phyloP scores from a whole-genome alignment of 2,329 filamentous ascomycete genomes.

The Alternaria tenuissima region DNA sequence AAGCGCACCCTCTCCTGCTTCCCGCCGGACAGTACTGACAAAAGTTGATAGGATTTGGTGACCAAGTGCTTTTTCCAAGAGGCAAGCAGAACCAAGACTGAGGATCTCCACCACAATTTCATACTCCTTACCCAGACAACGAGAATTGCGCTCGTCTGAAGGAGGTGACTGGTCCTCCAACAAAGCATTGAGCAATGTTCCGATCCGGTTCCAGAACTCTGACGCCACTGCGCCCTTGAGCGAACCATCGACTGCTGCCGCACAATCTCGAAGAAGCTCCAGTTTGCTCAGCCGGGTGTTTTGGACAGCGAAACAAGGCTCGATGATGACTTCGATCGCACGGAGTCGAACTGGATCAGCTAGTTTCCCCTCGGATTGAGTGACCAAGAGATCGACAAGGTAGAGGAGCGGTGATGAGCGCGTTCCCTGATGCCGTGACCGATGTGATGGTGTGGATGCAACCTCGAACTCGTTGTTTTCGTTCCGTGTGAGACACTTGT shows the following conservation, averaged over 20 bases:
- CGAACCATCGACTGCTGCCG: conserved; percentile 31
- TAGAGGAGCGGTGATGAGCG: conserved; percentile 70
- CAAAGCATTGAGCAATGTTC: conserved; percentile 28
- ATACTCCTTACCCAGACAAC: conserved; percentile 71
- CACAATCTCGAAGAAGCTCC: conserved; percentile 51
- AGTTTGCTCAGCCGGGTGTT: conserved; percentile 48
- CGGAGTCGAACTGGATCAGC: conserved; percentile 50
- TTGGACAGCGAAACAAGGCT: conserved; percentile 63
- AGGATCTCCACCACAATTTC: conserved; percentile 74
- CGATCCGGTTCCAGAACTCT: conserved; percentile 43
- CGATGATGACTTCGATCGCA: conserved; percentile 60
- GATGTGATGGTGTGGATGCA: conserved; percentile 71
- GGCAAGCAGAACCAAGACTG: conserved; percentile 62
- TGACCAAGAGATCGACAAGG: conserved; percentile 68
- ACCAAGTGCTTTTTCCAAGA: conserved; percentile 29
- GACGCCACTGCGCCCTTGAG: conserved; percentile 27
- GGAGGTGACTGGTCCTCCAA: conserved; percentile 34
- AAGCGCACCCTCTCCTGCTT: conserved; percentile 73
- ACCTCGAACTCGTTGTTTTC: conserved; percentile 69
- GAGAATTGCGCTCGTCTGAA: conserved; percentile 33
- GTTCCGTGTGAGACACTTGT: conserved; percentile 59
- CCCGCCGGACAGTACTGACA: conserved; percentile 62
- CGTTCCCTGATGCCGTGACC: conserved; percentile 56
- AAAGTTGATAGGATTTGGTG: conserved; percentile 64
- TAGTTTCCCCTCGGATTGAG: conserved; percentile 48